Percentiles rank a stretch among this genome's conserved stretches.
Evolutionary conservation across 768 basidiomycete genomes (phyloP).

Genomic region (Leccinum variicolor): DNA sequence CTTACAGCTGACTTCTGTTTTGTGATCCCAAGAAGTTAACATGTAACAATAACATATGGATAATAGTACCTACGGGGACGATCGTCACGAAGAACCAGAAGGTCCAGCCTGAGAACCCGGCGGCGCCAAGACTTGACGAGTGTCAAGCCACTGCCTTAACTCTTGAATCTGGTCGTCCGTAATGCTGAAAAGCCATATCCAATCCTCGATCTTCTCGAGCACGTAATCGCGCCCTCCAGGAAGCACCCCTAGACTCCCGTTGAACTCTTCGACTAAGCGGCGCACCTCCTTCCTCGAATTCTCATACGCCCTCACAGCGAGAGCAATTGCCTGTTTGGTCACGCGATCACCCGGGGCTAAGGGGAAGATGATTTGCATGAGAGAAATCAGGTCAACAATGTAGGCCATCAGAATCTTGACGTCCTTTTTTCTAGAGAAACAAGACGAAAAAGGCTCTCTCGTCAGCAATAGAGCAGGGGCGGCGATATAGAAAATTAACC

Average conservation of each 20-base stretch:
- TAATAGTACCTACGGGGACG: too few species aligned
- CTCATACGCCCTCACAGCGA: conserved; percentile 5
- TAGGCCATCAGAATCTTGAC: conserved; percentile 14
- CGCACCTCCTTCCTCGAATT: background rate
- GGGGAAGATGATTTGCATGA: conserved; percentile 15
- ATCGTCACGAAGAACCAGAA: too few species aligned
- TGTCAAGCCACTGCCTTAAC: background rate
- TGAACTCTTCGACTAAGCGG: background rate
- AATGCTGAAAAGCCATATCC: conserved; percentile 14
- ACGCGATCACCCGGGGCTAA: background rate
- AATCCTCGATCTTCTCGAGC: conserved; percentile 10
- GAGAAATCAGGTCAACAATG: conserved; percentile 11
- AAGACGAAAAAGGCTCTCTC: background rate
- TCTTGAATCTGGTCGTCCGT: conserved; percentile 3
- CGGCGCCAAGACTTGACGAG: too few species aligned
- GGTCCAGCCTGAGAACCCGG: too few species aligned
- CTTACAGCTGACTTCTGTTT: too few species aligned
- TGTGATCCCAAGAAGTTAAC: too few species aligned
- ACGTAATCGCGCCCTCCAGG: conserved; percentile 9
- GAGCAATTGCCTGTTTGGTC: background rate
- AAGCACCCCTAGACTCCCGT: background rate
- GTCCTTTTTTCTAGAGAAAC: conserved; percentile 2
- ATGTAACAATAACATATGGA: too few species aligned
- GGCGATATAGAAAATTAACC: background rate
- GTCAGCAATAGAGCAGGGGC: background rate